A percentile compares a stretch with the other conserved stretches of the same genome.
Conservation (phyloP, 2,329 filamentous ascomycete genomes). For the Xylaria sp. region DNA sequence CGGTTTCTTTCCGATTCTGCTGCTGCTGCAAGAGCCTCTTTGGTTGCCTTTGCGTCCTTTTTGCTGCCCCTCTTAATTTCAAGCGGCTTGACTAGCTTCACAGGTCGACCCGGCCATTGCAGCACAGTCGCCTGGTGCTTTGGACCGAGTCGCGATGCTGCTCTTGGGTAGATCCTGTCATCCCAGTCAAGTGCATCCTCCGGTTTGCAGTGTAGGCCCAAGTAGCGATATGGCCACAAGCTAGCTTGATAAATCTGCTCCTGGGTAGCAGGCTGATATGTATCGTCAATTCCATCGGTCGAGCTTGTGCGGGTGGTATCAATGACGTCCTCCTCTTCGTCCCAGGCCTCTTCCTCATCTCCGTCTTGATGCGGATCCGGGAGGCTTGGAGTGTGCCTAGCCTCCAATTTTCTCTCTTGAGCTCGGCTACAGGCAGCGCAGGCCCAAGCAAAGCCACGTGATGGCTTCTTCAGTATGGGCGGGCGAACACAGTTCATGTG, state of each 20-base stretch:
- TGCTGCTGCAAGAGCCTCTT: constrained; percentile 78
- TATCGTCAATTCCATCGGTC: constrained; percentile 61
- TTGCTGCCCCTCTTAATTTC: constrained; percentile 85
- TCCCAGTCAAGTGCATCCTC: constrained; percentile 97
- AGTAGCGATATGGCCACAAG: constrained; percentile 94
- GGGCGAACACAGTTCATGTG: constrained; percentile 98
- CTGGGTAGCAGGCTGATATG: constrained; percentile 68
- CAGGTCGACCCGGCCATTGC: constrained; percentile 83
- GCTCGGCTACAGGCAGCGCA: constrained; percentile 94
- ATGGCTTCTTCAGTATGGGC: constrained; percentile 91
- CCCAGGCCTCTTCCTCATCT: constrained; percentile 67
- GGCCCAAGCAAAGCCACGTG: constrained; percentile 96
- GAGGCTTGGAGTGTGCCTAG: constrained; percentile 80
- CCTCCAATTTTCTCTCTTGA: constrained; percentile 92
- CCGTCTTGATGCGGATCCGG: constrained; percentile 69
- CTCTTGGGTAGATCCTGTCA: constrained; percentile 94
- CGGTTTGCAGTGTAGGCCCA: constrained; percentile 93
- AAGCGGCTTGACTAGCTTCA: constrained; percentile 87
- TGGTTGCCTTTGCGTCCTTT: constrained; percentile 77
- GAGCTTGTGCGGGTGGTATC: constrained; percentile 70
- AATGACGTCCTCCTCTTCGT: constrained; percentile 74
- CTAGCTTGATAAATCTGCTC: constrained; percentile 93
- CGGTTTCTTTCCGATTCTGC: constrained; percentile 82
- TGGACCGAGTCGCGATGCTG: constrained; percentile 88
- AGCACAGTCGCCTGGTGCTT: constrained; percentile 87